These are phyloP conservation scores for Phlyctochytrium arcticum DNA, from an alignment of 192 early-diverging fungal species.

Conservation along the genomic window DNA sequence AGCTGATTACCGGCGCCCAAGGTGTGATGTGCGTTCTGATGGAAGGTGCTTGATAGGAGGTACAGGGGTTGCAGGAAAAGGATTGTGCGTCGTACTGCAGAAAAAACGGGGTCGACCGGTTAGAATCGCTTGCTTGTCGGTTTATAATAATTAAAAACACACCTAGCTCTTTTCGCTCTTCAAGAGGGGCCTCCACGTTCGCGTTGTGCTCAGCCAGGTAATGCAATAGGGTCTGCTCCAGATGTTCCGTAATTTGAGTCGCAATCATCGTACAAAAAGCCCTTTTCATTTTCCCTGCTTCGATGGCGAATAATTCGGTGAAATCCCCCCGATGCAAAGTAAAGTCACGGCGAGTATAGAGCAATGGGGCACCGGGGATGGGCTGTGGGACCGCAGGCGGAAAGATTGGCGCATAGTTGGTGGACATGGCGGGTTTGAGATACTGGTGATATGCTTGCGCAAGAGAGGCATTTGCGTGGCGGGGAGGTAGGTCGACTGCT, in stretches of 20 bases:
- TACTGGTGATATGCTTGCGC: neutral
- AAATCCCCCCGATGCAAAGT: neutral
- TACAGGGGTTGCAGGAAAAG: neutral
- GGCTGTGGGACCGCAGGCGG: neutral
- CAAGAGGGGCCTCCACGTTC: neutral
- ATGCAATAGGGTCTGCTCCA: neutral
- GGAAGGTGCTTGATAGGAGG: neutral
- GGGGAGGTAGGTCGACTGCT: neutral
- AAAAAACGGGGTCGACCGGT: no score
- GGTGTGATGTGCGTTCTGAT: neutral
- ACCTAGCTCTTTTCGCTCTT: neutral
- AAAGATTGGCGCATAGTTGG: neutral
- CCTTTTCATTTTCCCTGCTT: neutral
- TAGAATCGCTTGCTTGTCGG: no score
- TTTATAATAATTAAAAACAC: no score
- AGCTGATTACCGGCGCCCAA: neutral
- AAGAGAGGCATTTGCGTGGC: neutral
- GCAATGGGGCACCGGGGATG: neutral
- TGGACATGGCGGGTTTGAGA: neutral
- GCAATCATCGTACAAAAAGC: neutral
- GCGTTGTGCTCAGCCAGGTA: no score
- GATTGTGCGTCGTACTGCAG: neutral
- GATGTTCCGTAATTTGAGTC: neutral
- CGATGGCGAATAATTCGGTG: neutral
- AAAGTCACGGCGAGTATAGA: neutral